phyloP scores from a whole-genome alignment of 805 yeast genomes.

The Vanderwaltozyma yarrowii region DNA sequence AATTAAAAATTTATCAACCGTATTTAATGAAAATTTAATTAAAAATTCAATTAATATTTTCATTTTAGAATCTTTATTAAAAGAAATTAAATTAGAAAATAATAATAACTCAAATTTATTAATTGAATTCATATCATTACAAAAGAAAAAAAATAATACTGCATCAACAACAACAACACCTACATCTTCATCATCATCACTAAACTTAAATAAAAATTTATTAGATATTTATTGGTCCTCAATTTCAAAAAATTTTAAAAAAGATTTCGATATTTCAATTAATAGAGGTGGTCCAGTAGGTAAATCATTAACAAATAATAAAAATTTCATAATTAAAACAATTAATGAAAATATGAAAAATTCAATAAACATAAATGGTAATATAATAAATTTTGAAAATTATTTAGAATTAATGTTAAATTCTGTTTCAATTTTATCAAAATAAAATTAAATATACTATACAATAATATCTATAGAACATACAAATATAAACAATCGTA shows the following conservation, averaged over 20 bases:
- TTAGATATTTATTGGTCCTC: constrained; percentile 17
- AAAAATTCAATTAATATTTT: constrained; percentile 8
- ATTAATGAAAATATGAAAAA: constrained; percentile 15
- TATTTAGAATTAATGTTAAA: constrained; percentile 15
- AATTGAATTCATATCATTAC: constrained; percentile 12
- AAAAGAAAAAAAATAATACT: constrained; percentile 3
- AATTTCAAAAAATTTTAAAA: constrained; percentile 17
- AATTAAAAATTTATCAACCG: constrained; percentile 16
- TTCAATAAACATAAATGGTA: constrained; percentile 3
- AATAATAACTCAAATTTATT: constrained; percentile 8
- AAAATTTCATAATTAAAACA: constrained; percentile 11
- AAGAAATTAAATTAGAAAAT: constrained; percentile 7
- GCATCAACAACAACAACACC: too few relatives aligned
- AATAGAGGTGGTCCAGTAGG: constrained; percentile 30
- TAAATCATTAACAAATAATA: constrained; percentile 18
- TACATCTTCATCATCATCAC: constrained; percentile 1
- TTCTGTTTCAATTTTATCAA: constrained; percentile 12
- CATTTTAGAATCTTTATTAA: constrained; percentile 13
- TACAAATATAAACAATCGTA: neutral
- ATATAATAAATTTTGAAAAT: constrained; percentile 2
- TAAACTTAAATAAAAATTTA: constrained; percentile 11
- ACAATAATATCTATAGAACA: neutral
- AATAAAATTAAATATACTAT: neutral
- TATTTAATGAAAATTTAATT: constrained; percentile 14
- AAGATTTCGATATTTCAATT: constrained; percentile 24